Conservation (phyloP, 1,284 basidiomycete species). For the Bondarzewia mesenterica region DNA sequence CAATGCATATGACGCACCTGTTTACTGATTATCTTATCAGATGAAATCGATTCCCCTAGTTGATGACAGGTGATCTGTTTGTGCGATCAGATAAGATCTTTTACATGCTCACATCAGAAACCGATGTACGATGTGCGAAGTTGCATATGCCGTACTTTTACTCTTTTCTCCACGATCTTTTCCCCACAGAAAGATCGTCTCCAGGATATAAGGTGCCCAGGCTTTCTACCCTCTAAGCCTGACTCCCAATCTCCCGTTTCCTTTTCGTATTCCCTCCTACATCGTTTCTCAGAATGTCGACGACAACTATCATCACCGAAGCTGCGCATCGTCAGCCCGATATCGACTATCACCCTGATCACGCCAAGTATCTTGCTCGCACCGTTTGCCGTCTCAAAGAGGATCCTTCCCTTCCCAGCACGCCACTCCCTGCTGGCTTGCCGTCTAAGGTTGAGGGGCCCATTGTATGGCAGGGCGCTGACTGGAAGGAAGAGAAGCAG, state of each 20-base stretch:
- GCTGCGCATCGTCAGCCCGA: slow-evolving; percentile 24
- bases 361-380: slow-evolving; percentile 27
- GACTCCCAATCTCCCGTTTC: too few relatives aligned
- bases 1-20: not conserved
- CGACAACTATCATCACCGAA: not conserved
- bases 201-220: not conserved
- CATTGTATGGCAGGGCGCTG: slow-evolving; percentile 34
- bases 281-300: not conserved
- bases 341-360: slow-evolving; percentile 33
- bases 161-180: too few relatives aligned
- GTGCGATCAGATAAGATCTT: too few relatives aligned
- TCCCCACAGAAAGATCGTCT: not conserved
- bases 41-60: not conserved
- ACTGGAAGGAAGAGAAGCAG: slow-evolving; percentile 31
- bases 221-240: too few relatives aligned
- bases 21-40: not conserved
- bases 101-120: too few relatives aligned
- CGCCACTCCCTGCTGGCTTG: slow-evolving; percentile 27
- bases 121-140: too few relatives aligned
- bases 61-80: too few relatives aligned
- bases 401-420: slow-evolving; percentile 25
- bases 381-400: slow-evolving; percentile 27
- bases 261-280: not conserved
- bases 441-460: slow-evolving; percentile 26
- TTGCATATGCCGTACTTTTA: too few relatives aligned